These are phyloP conservation scores for Fomitopsis pulvina DNA, from an alignment of 768 basidiomycete species.

Conservation along the genomic window DNA sequence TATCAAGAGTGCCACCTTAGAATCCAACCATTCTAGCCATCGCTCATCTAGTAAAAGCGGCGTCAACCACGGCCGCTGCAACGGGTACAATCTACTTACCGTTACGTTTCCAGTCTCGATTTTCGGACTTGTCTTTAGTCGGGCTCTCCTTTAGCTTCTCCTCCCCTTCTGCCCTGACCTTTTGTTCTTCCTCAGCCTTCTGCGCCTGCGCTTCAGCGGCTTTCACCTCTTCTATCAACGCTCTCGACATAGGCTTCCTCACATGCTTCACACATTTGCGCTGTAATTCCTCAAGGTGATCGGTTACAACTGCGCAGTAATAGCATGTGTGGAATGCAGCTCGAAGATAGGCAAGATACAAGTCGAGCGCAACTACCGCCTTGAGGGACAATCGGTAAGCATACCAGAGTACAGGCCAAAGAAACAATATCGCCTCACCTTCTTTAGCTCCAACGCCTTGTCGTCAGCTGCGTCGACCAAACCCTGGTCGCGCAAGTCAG, in stretches of 20 bases:
- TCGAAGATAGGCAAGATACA: constrained; percentile 91
- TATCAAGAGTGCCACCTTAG: constrained; percentile 76
- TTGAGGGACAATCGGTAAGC: too few species aligned
- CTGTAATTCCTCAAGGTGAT: constrained; percentile 93
- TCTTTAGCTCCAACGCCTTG: constrained; percentile 60
- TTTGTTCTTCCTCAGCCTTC: constrained; percentile 41
- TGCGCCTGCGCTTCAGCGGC: constrained; percentile 41
- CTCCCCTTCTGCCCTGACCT: constrained; percentile 33
- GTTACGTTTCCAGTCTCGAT: constrained; percentile 54
- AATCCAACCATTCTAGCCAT: constrained; percentile 87
- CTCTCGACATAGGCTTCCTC: constrained; percentile 66
- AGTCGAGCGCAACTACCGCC: constrained; percentile 80
- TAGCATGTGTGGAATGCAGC: constrained; percentile 93
- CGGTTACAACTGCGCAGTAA: constrained; percentile 90
- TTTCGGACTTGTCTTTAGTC: constrained; percentile 30
- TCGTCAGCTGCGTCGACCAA: constrained; percentile 54
- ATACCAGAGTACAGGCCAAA: background rate
- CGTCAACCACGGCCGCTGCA: constrained; percentile 7
- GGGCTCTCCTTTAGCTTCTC: constrained; percentile 26
- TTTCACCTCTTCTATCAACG: constrained; percentile 53
- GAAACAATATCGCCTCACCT: constrained; percentile 38
- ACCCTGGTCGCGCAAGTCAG: constrained; percentile 61
- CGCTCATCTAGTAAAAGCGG: constrained; percentile 54
- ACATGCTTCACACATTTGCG: constrained; percentile 92
- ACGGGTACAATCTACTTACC: constrained; percentile 37